These are phyloP conservation scores for Sphaerulina musiva DNA, from an alignment of 2,329 filamentous ascomycete species.

Conservation along the genomic window DNA sequence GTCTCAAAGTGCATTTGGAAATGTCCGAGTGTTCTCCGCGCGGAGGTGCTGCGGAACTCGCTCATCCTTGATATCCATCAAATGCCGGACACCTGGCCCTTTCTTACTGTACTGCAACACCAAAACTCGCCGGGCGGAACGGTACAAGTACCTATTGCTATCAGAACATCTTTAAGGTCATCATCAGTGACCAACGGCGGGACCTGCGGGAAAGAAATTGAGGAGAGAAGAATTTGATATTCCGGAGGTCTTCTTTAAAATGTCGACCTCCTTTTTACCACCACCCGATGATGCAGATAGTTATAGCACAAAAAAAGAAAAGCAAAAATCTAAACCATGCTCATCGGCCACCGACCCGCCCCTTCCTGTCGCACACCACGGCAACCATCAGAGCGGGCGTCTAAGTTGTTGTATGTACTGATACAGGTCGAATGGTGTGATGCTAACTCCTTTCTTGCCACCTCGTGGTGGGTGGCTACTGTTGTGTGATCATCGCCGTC, in stretches of 20 bases:
- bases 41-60: too few relatives aligned
- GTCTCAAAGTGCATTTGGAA: too few relatives aligned
- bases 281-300: slow-evolving; percentile 2
- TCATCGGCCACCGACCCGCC: background rate
- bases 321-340: slow-evolving; percentile 1
- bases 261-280: background rate
- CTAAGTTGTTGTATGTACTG: slow-evolving; percentile 8
- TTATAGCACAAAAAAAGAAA: slow-evolving; percentile 1
- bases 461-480: slow-evolving; percentile 2
- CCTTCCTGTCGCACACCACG: slow-evolving; percentile 1
- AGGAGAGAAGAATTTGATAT: slow-evolving; percentile 6
- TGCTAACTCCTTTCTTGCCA: slow-evolving; percentile 2
- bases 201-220: background rate
- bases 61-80: too few relatives aligned
- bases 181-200: too few relatives aligned
- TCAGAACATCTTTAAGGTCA: too few relatives aligned
- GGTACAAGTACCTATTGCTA: too few relatives aligned
- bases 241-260: background rate
- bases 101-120: too few relatives aligned
- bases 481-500: background rate
- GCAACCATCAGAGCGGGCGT: slow-evolving; percentile 3
- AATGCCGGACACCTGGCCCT: too few relatives aligned
- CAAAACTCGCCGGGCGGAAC: too few relatives aligned
- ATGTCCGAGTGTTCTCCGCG: too few relatives aligned
- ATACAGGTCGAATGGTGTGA: slow-evolving; percentile 3